These are phyloP conservation scores for Magnusiomyces paraingens DNA, from an alignment of 1,139 yeast genomes.

Conservation along the genomic window DNA sequence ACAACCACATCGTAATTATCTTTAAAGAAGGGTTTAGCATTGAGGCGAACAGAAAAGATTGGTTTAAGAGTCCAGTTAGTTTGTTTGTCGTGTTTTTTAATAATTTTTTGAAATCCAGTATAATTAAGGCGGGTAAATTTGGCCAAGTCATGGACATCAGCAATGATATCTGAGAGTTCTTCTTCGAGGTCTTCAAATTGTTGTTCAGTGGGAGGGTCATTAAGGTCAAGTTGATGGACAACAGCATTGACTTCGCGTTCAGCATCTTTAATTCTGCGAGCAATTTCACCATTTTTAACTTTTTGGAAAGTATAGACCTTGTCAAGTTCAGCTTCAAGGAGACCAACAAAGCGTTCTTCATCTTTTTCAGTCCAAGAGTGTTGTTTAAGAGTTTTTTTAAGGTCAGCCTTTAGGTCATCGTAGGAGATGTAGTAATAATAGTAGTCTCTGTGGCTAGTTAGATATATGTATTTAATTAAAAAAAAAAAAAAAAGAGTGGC, in stretches of 20 bases:
- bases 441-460: slow-evolving; percentile 45
- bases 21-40: slow-evolving; percentile 90
- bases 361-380: slow-evolving; percentile 65
- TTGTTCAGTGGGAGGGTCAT: slow-evolving; percentile 45
- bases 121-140: slow-evolving; percentile 87
- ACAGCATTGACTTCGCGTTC: slow-evolving; percentile 62
- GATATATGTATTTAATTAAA: neutral
- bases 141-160: slow-evolving; percentile 95
- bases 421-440: slow-evolving; percentile 84
- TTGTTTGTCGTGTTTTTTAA: slow-evolving; percentile 91
- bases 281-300: slow-evolving; percentile 77
- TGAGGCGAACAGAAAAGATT: slow-evolving; percentile 84
- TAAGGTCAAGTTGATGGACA: slow-evolving; percentile 41
- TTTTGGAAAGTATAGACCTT: slow-evolving; percentile 87
- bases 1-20: slow-evolving; percentile 87
- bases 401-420: slow-evolving; percentile 77
- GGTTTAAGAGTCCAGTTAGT: slow-evolving; percentile 83
- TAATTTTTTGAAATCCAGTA: slow-evolving; percentile 92
- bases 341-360: slow-evolving; percentile 73
- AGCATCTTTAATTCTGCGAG: slow-evolving; percentile 73
- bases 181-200: slow-evolving; percentile 89
- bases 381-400: slow-evolving; percentile 55
- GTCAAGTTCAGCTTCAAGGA: slow-evolving; percentile 75
- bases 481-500: neutral
- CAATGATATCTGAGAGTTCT: slow-evolving; percentile 86